Evolutionary conservation across 805 yeast species (phyloP).

Genomic region (Ogataea trehaloabstinens): DNA sequence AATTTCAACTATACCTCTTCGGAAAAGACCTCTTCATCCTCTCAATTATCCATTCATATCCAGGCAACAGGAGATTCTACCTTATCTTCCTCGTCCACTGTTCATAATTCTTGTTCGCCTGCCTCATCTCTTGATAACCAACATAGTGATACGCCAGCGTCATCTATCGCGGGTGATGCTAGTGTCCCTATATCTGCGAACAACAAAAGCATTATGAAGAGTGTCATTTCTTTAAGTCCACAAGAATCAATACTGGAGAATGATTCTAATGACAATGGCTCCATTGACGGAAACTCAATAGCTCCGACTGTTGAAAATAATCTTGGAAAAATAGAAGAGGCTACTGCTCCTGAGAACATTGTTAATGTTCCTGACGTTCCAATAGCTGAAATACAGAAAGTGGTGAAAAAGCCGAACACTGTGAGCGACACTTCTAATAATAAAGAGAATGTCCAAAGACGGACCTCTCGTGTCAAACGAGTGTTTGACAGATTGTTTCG

Average conservation of each 20-base stretch:
- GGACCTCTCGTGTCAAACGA: constrained; percentile 7
- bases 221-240: not conserved
- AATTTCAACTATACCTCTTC: too few relatives aligned
- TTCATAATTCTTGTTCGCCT: constrained; percentile 20
- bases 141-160: constrained; percentile 20
- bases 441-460: constrained; percentile 5
- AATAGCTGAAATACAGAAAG: too few relatives aligned
- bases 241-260: too few relatives aligned
- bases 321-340: too few relatives aligned
- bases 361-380: too few relatives aligned
- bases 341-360: too few relatives aligned
- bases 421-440: not conserved
- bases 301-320: too few relatives aligned
- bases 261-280: too few relatives aligned
- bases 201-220: not conserved
- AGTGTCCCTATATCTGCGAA: not conserved
- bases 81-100: constrained; percentile 14
- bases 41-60: constrained; percentile 6
- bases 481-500: constrained; percentile 9
- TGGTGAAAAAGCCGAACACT: not conserved
- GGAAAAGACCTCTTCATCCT: not conserved
- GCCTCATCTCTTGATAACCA: constrained; percentile 20
- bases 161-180: constrained; percentile 19
- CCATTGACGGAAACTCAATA: too few relatives aligned
- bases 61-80: constrained; percentile 14